phyloP scores from a whole-genome alignment of 352 stramenopile genomes.

The Pythium dissimile region DNA sequence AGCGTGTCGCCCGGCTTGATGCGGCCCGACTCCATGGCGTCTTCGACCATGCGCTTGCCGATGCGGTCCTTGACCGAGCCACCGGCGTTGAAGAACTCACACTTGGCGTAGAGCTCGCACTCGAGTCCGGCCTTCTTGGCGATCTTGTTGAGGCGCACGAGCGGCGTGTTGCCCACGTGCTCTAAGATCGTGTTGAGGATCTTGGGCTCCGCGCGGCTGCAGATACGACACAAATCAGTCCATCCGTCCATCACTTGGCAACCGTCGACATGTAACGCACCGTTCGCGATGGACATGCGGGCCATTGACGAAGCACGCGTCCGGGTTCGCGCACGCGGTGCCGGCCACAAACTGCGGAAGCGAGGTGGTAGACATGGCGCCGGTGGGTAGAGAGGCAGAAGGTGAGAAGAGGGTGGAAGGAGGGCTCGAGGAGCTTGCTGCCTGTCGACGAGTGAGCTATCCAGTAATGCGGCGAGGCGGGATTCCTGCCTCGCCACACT shows the following conservation, averaged over 20 bases:
- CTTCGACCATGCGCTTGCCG: constrained; percentile 83
- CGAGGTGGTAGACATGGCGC: constrained; percentile 27
- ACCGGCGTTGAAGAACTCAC: constrained; percentile 94
- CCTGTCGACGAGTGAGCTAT: constrained; percentile 24
- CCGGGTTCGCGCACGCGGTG: constrained; percentile 40
- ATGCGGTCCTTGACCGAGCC: constrained; percentile 89
- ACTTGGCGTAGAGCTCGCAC: constrained; percentile 92
- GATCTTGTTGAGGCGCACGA: constrained; percentile 91
- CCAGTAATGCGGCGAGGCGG: background rate
- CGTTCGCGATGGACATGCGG: constrained; percentile 61
- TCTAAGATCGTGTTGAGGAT: constrained; percentile 93
- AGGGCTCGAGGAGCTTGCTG: constrained; percentile 6
- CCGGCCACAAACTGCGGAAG: constrained; percentile 28
- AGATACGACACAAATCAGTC: background rate
- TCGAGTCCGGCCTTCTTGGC: constrained; percentile 66
- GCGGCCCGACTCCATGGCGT: constrained; percentile 79
- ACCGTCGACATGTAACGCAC: constrained; percentile 14
- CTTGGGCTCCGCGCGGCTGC: constrained; percentile 53
- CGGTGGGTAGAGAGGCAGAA: background rate
- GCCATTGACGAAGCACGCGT: constrained; percentile 65
- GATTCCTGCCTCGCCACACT: no score
- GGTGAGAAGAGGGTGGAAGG: background rate
- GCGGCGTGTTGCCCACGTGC: constrained; percentile 93
- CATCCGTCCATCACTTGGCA: background rate
- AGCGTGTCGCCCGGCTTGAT: constrained; percentile 92